These are phyloP conservation scores for Ambrosia hybrid DNA, from an alignment of 140 eudicot species.

Conservation along the genomic window DNA sequence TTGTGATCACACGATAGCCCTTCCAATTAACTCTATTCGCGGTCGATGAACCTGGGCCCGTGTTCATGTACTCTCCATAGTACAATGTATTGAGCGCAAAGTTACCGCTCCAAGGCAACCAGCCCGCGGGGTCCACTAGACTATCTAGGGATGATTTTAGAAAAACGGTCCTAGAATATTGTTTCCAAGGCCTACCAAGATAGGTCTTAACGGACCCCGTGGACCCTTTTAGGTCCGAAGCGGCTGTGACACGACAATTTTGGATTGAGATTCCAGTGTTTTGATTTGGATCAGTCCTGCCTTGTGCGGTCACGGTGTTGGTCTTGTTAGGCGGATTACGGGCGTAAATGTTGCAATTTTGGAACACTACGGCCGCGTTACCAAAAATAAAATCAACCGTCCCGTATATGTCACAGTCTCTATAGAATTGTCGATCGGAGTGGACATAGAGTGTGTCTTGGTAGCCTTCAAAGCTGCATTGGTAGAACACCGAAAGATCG, in stretches of 20 bases:
- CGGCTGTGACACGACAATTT: slow-evolving; percentile 35
- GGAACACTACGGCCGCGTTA: slow-evolving; percentile 39
- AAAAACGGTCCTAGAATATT: slow-evolving; percentile 43
- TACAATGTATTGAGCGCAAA: slow-evolving; percentile 40
- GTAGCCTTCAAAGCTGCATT: slow-evolving; percentile 43
- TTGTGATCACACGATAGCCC: slow-evolving; percentile 45
- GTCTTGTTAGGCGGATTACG: slow-evolving; percentile 38
- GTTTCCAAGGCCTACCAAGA: slow-evolving; percentile 53
- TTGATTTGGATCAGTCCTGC: slow-evolving; percentile 41
- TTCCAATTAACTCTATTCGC: slow-evolving; percentile 40
- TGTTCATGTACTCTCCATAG: slow-evolving; percentile 43
- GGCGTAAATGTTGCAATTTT: slow-evolving; percentile 40
- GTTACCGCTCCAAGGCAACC: slow-evolving; percentile 41
- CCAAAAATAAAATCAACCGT: slow-evolving; percentile 40
- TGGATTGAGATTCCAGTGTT: slow-evolving; percentile 44
- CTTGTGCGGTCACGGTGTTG: slow-evolving; percentile 45
- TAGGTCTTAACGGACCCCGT: slow-evolving; percentile 38
- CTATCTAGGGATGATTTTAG: slow-evolving; percentile 31
- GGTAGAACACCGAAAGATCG: slow-evolving; percentile 46
- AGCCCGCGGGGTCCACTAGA: slow-evolving; percentile 38
- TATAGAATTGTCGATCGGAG: slow-evolving; percentile 36
- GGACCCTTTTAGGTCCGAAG: slow-evolving; percentile 36
- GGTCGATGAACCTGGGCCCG: slow-evolving; percentile 37
- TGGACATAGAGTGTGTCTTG: slow-evolving; percentile 44
- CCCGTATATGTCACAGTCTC: slow-evolving; percentile 40